These are phyloP conservation scores for Biscogniauxia marginata DNA, from an alignment of 2,329 filamentous ascomycete genomes.

Conservation along the genomic window DNA sequence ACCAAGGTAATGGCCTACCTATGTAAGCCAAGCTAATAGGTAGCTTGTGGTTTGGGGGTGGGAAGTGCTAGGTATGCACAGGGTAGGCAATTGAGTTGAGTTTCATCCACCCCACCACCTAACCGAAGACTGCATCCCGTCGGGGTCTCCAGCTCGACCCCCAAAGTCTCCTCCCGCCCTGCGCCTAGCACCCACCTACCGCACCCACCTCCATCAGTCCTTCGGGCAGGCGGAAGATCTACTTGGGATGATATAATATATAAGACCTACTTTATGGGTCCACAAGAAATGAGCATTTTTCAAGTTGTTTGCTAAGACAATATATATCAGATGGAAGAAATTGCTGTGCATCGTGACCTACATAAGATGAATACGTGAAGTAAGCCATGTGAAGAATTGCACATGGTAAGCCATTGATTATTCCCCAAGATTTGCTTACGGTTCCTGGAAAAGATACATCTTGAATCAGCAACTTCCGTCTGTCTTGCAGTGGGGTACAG, in stretches of 20 bases:
- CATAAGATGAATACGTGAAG: too few species aligned
- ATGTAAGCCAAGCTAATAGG: not conserved
- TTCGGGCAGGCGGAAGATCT: not conserved
- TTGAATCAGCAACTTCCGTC: not conserved
- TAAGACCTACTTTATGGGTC: not conserved
- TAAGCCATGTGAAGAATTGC: not conserved
- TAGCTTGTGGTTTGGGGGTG: too few species aligned
- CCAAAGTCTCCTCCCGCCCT: not conserved
- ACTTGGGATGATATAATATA: not conserved
- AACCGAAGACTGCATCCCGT: not conserved
- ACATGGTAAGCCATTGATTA: not conserved
- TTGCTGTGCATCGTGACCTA: too few species aligned
- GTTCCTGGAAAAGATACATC: too few species aligned
- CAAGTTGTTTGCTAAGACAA: not conserved
- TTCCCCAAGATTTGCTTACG: too few species aligned
- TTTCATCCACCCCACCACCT: not conserved
- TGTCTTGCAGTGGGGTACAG: not conserved
- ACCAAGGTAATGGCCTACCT: not conserved
- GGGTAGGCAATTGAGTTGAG: not conserved
- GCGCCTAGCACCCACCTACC: too few species aligned
- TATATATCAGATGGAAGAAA: too few species aligned
- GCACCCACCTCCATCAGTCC: not conserved
- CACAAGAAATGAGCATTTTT: not conserved
- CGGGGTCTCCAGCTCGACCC: not conserved
- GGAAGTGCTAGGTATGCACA: not conserved